Conservation (phyloP, 805 yeast genomes). For the Tetrapisispora namnaoensis region DNA sequence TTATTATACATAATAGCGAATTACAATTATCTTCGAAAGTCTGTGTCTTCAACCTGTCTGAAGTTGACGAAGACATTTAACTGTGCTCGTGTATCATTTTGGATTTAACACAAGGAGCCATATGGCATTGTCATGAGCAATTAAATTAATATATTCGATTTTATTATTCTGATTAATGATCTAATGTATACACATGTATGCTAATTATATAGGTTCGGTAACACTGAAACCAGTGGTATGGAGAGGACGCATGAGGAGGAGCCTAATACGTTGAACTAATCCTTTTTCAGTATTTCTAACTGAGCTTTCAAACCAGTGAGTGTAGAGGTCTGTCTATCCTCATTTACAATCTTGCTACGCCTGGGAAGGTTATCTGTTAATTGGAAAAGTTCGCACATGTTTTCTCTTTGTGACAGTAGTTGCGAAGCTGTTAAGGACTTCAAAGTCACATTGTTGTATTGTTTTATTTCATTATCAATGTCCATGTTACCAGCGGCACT, state of each 20-base stretch:
- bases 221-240: too few relatives aligned
- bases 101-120: too few relatives aligned
- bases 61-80: too few relatives aligned
- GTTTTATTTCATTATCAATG: not conserved
- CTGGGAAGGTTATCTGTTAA: constrained; percentile 19
- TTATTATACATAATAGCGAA: too few relatives aligned
- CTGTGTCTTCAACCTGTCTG: too few relatives aligned
- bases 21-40: too few relatives aligned
- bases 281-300: not conserved
- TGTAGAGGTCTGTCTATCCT: constrained; percentile 10
- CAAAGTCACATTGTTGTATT: constrained; percentile 18
- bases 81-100: too few relatives aligned
- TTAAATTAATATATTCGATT: too few relatives aligned
- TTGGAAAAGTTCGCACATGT: constrained; percentile 23
- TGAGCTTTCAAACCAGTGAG: constrained; percentile 10
- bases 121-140: too few relatives aligned
- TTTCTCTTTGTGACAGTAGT: constrained; percentile 21
- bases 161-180: not conserved
- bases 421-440: constrained; percentile 26
- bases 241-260: too few relatives aligned
- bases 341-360: constrained; percentile 8
- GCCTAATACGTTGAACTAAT: not conserved
- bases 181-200: not conserved
- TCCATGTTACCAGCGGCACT: not conserved
- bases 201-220: not conserved